A percentile compares a stretch with the other conserved stretches of the same genome.
Conservation (phyloP, 148 eudicot genomes). For the Fallopia convolvulus region DNA sequence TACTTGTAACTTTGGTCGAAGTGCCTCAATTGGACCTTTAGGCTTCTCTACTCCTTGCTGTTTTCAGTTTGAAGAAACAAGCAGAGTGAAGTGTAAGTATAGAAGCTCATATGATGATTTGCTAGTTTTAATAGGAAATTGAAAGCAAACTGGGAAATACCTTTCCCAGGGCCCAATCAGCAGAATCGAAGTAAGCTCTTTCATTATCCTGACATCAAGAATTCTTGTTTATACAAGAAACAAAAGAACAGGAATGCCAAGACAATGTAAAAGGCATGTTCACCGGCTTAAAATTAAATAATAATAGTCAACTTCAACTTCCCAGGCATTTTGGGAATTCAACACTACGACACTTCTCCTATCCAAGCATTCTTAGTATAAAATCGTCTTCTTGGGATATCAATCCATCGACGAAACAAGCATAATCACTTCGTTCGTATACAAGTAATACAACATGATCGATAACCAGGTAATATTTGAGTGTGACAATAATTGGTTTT, state of each 20-base stretch:
- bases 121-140: background rate
- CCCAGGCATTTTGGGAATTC: too few species aligned
- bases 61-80: background rate
- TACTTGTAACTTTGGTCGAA: slow-evolving; percentile 89
- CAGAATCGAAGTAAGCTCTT: slow-evolving; percentile 86
- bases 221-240: background rate
- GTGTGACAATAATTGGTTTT: too few species aligned
- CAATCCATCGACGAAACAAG: too few species aligned
- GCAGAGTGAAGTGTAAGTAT: background rate
- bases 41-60: slow-evolving; percentile 66
- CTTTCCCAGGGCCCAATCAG: slow-evolving; percentile 95
- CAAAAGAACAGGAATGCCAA: background rate
- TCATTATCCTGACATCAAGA: slow-evolving; percentile 62
- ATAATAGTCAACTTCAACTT: too few species aligned
- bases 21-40: slow-evolving; percentile 76
- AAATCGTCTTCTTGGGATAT: too few species aligned
- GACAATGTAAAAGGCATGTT: too few species aligned
- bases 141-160: slow-evolving; percentile 23
- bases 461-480: too few species aligned
- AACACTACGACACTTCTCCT: too few species aligned
- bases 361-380: too few species aligned
- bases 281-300: too few species aligned
- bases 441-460: too few species aligned
- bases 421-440: too few species aligned
- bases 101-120: background rate